phyloP scores from a whole-genome alignment of 2,329 filamentous ascomycete genomes.

The Aspergillus brunneoviolaceus region DNA sequence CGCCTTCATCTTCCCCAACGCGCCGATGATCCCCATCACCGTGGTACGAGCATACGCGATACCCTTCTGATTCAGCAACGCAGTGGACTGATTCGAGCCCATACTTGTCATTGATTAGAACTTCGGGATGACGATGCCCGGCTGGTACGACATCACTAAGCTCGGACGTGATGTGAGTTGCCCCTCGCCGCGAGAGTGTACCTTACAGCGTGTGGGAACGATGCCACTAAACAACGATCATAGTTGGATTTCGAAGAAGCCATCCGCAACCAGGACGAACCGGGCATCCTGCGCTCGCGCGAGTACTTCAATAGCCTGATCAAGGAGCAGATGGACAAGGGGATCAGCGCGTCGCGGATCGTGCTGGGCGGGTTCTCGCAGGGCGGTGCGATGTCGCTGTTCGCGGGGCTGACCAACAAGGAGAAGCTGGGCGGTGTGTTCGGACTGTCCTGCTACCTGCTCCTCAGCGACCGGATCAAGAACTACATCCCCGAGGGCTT shows the following conservation, averaged over 20 bases:
- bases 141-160: conserved; percentile 54
- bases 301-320: conserved; percentile 78
- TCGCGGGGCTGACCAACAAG: conserved; percentile 72
- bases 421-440: conserved; percentile 84
- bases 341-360: conserved; percentile 79
- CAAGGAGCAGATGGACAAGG: conserved; percentile 73
- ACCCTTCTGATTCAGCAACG: neutral
- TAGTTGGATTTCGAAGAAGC: conserved; percentile 45
- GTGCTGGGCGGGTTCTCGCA: conserved; percentile 68
- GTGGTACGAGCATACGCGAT: conserved; percentile 49
- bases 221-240: too few relatives aligned
- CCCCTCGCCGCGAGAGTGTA: too few relatives aligned
- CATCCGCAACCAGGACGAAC: conserved; percentile 51
- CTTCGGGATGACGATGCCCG: conserved; percentile 76
- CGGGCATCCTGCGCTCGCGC: conserved; percentile 70
- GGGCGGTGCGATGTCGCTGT: conserved; percentile 82
- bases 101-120: conserved; percentile 52
- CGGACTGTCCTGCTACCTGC: conserved; percentile 77
- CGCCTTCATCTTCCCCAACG: conserved; percentile 91
- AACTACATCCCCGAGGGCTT: conserved; percentile 55
- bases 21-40: conserved; percentile 83
- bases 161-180: conserved; percentile 43
- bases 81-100: neutral
- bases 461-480: conserved; percentile 65
- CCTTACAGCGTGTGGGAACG: too few relatives aligned